Evolutionary conservation across 345 rosid species (phyloP), one percentile per base, ranked within the genome.

Genomic region (Clarkia xantiana): DNA sequence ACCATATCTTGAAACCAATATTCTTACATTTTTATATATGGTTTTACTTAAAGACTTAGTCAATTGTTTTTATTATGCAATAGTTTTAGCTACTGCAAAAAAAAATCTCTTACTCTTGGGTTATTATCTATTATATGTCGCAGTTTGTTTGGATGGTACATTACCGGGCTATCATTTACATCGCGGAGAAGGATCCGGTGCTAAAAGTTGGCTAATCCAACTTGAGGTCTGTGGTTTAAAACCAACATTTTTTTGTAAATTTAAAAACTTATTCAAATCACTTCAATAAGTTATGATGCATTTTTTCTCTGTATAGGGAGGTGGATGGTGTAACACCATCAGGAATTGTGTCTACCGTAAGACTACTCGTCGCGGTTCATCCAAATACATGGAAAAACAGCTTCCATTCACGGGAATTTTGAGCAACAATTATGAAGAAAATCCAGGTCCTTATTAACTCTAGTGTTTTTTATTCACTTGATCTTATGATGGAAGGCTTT

Each of bases 141-240:
- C 76, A 85, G 95, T 88, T 25, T 88, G 97, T 42, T 56, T 84
- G 63, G 97, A 88, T 73, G 93, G 97, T 53, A 82, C 93, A 40
- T 49, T 69, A 50, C 97, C 97, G 40, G 97, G 89, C 52, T 88
- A 88, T 63, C 97, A 88, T 75, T 23, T 82, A 45, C 77, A 84
- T 57, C 71, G 50, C 11, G 97, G 97, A 49, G 63, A 54, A 38
- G 94, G 94, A 52, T 75, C 85, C 1, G 95, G 97, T 45, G 76
- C 80, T 36, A 78, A 76, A 48, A 65, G 80, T 49, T 90, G 97
- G 97, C 74, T 90, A 18, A 61, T 90, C 65, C 82, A 86, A 16
- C 71, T 86, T 50, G 97, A 89, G 94, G 95, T 82, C 54, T 52
- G 25, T 22, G 25, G 25, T 29, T 29, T 5, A 29, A 29, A 29